These are phyloP conservation scores for Leucocoprinus sp. DNA, from an alignment of 768 basidiomycete genomes.

Conservation along the genomic window DNA sequence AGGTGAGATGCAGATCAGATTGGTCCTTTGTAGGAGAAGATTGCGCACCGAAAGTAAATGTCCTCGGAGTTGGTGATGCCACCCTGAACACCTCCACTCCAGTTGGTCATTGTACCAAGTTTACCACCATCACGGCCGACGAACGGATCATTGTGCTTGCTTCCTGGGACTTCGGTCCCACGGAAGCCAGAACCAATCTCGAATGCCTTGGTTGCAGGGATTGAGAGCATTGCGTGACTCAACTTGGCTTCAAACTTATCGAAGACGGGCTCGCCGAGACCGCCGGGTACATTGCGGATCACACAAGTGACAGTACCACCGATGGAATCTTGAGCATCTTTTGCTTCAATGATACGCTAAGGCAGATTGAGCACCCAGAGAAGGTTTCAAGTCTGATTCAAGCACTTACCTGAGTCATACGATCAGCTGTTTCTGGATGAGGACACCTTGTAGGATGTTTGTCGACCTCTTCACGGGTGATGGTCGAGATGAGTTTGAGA, in stretches of 20 bases:
- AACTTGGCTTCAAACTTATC: conserved; percentile 97
- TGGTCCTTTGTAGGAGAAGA: neutral
- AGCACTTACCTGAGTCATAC: conserved; percentile 78
- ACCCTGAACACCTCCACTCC: conserved; percentile 96
- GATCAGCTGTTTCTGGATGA: conserved; percentile 77
- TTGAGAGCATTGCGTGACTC: conserved; percentile 97
- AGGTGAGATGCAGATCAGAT: neutral
- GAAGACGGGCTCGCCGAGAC: conserved; percentile 95
- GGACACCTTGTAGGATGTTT: conserved; percentile 84
- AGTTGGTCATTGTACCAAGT: conserved; percentile 83
- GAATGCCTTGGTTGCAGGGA: conserved; percentile 97
- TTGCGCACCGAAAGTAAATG: conserved; percentile 85
- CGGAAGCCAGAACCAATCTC: conserved; percentile 96
- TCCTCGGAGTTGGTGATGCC: conserved; percentile 97
- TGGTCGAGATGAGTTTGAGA: conserved; percentile 61
- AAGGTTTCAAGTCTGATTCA: neutral
- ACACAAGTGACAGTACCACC: conserved; percentile 98
- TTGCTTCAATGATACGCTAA: conserved; percentile 90
- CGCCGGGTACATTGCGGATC: conserved; percentile 81
- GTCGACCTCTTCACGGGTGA: conserved; percentile 87
- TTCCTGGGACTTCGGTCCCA: conserved; percentile 90
- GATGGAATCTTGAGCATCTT: conserved; percentile 86
- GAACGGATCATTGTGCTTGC: conserved; percentile 90
- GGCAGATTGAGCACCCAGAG: conserved; percentile 2
- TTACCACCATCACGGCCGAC: conserved; percentile 53